A percentile compares a stretch with the other conserved stretches of the same genome.
Evolutionary conservation across 1,284 basidiomycete species (phyloP).

Genomic region (Inonotus hispidus): DNA sequence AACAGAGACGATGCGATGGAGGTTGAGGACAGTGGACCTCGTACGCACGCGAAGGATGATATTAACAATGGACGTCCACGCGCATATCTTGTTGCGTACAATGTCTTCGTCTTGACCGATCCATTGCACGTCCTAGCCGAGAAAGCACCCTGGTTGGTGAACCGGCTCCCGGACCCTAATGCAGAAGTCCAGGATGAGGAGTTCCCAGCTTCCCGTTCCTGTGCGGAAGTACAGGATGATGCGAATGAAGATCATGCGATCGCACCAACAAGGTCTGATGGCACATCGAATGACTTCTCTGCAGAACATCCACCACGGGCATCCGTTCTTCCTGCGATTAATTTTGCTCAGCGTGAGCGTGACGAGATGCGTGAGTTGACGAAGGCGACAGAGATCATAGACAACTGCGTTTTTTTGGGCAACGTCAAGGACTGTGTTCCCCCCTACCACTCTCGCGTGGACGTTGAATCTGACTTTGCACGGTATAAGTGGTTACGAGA

Average conservation of each 20-base stretch:
- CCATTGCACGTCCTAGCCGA: constrained; percentile 14
- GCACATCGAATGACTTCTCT: constrained; percentile 22
- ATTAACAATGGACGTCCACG: not conserved
- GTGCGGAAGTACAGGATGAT: constrained; percentile 23
- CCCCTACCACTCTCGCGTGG: constrained; percentile 26
- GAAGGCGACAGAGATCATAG: constrained; percentile 39
- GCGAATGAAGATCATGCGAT: constrained; percentile 39
- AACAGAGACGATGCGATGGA: constrained; percentile 9
- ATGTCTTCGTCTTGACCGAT: constrained; percentile 79
- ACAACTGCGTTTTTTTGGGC: constrained; percentile 55
- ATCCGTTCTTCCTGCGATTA: constrained; percentile 45
- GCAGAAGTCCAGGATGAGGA: not conserved
- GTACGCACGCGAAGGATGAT: not conserved
- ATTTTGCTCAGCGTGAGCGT: constrained; percentile 74
- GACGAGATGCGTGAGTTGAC: constrained; percentile 90
- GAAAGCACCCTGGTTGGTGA: constrained; percentile 19
- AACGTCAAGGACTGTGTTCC: constrained; percentile 73
- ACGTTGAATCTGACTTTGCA: constrained; percentile 13
- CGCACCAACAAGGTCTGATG: constrained; percentile 40
- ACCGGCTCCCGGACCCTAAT: constrained; percentile 6
- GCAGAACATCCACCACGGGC: constrained; percentile 32
- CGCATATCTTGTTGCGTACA: constrained; percentile 57
- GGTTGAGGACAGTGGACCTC: constrained; percentile 1
- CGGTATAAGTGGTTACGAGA: not conserved
- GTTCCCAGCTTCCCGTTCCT: not conserved